Base-by-base conservation (phyloP, 1,284 basidiomycete species). In the Apiotrichum sp. region DNA sequence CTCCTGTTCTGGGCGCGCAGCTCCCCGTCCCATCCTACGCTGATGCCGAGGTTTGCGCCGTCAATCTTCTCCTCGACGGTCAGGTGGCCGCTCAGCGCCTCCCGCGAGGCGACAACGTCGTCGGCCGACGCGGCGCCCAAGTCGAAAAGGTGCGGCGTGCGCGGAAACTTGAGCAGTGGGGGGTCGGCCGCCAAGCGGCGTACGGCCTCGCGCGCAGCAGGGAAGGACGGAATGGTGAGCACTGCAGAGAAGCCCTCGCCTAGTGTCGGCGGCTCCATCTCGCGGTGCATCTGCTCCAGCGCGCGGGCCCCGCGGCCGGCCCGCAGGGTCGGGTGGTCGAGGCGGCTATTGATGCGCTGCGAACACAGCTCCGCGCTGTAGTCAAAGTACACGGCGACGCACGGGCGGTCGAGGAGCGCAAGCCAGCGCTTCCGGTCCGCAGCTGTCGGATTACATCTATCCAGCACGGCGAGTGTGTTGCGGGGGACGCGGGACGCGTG, bases 21-120 rank as follows among this genome's bases (percentile, higher is more conserved):
- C 13, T 71, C 69, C 16, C 79, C 70, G 62, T 80, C 78, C 3
- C 75, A 66, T 4, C 80, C 81, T 34, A 85, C 77, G 29, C 82
- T 83, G 66, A 86, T 80, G 4, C 82, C 84, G 79, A 85, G 81
- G 68, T 86, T 85, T 33, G 83, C 83, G 7, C 84, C 84, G 69
- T 85, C 84, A 41, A 85, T 77, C 65, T 85, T 85, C 64, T 85
- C 84, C 3, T 83, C 84, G 62, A 85, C 77, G 16, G 81, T 72
- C 47, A 82, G 74, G 47, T 70, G 63, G 7, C 70, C 60, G 4
- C 16, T 35, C 16, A 58, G n/a, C 29, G 34, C 33, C n/a, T 50
- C 49, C 40, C 54, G 48, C 13, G 45, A 49, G 11, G 43, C 43
- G 16, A 57, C 63, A 36, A 80, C 62, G 61, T 85, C 83, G 66